Evolutionary conservation across 169 alveolate genomes (phyloP).

Genomic region (Sarcocystis neurona): DNA sequence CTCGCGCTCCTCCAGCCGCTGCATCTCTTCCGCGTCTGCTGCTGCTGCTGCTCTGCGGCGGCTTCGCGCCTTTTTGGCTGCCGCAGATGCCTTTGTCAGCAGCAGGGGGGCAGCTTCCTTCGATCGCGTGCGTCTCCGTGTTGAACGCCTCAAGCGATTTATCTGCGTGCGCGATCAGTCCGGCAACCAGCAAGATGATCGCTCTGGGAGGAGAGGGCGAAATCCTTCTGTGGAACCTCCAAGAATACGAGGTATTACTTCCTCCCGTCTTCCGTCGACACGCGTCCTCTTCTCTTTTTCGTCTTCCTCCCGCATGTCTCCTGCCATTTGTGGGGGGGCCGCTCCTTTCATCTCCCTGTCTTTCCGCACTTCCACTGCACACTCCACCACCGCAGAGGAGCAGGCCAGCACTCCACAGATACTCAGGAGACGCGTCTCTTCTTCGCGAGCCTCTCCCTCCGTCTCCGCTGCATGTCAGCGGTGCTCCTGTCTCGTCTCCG

Average conservation of each 20-base stretch:
- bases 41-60: not conserved
- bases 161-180: slow-evolving; percentile 13
- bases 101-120: slow-evolving; percentile 31
- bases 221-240: slow-evolving; percentile 43
- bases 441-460: no score
- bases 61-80: not conserved
- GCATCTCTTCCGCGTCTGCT: not conserved
- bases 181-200: not conserved
- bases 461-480: no score
- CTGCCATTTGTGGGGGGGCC: no score
- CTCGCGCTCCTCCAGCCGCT: not conserved
- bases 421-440: no score
- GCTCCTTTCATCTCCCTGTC: no score
- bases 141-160: slow-evolving; percentile 16
- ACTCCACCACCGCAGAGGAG: no score
- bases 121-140: slow-evolving; percentile 37
- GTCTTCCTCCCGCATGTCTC: no score
- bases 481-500: no score
- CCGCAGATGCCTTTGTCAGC: slow-evolving; percentile 38
- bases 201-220: slow-evolving; percentile 52
- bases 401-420: no score
- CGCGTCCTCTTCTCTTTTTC: no score
- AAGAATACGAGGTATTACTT: slow-evolving; percentile 33
- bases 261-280: no score
- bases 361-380: no score